Conservation (phyloP, 306 rosid genomes). For the Pyrus communis region DNA sequence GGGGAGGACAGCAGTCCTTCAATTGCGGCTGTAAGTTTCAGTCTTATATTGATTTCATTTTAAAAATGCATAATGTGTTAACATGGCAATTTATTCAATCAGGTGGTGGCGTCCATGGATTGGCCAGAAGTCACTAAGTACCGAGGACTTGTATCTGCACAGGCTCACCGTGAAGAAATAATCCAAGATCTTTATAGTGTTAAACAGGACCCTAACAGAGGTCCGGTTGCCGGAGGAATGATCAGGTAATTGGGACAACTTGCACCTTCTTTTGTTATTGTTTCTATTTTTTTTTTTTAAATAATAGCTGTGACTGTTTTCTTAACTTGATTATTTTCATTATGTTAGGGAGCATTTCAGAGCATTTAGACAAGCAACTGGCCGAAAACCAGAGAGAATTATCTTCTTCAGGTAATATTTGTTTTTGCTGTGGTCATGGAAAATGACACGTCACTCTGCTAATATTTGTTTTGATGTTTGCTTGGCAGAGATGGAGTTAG, state of each 20-base stretch:
- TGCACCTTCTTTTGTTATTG: not conserved
- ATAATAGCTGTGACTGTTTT: not conserved
- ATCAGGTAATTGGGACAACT: slow-evolving; percentile 36
- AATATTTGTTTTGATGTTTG: not conserved
- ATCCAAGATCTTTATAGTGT: slow-evolving; percentile 54
- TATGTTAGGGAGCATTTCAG: slow-evolving; percentile 45
- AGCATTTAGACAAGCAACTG: slow-evolving; percentile 33
- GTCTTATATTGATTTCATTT: not conserved
- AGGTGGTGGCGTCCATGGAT: slow-evolving; percentile 95
- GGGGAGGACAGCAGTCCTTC: slow-evolving; percentile 69
- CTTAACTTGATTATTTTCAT: not conserved
- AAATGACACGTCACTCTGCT: not conserved
- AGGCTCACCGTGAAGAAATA: slow-evolving; percentile 51
- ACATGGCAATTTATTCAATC: not conserved
- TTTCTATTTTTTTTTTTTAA: too few relatives aligned
- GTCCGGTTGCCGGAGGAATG: slow-evolving; percentile 48
- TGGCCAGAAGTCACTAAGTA: slow-evolving; percentile 74
- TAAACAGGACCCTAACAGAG: slow-evolving; percentile 23
- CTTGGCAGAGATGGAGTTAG: slow-evolving; percentile 75
- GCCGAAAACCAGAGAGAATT: slow-evolving; percentile 38
- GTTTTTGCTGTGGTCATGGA: not conserved
- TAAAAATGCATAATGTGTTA: not conserved
- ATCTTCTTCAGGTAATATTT: slow-evolving; percentile 68
- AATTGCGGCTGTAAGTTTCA: slow-evolving; percentile 66
- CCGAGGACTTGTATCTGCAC: slow-evolving; percentile 63